phyloP scores from a whole-genome alignment of 441 rosid species.

The Jatropha podagrica region DNA sequence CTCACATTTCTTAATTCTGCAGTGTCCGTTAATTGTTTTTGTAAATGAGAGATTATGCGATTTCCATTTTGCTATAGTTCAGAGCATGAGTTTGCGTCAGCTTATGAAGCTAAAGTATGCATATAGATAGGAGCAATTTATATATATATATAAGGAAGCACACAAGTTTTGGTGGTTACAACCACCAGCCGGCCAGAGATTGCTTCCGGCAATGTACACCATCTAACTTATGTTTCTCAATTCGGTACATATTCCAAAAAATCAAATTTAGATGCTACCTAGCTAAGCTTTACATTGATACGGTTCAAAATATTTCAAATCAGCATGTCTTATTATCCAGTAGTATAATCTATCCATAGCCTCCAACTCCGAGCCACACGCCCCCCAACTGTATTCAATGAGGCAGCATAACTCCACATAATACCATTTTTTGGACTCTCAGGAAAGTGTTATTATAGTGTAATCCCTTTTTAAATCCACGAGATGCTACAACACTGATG shows the following conservation, averaged over 20 bases:
- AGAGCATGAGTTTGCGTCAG: not conserved
- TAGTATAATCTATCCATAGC: not conserved
- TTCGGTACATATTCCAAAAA: not conserved
- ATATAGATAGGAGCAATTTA: too few relatives aligned
- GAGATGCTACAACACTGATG: not conserved
- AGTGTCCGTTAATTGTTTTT: not conserved
- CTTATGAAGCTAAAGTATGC: not conserved
- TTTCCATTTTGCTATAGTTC: not conserved
- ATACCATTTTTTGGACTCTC: not conserved
- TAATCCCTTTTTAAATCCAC: not conserved
- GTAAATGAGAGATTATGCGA: conserved; percentile 11
- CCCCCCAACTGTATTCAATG: not conserved
- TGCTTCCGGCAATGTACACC: not conserved
- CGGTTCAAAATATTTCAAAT: not conserved
- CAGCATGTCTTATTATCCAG: not conserved
- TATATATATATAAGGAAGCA: not conserved
- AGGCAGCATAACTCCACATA: not conserved
- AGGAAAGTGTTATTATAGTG: not conserved
- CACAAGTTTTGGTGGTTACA: not conserved
- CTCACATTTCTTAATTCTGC: not conserved
- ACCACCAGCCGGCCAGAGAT: not conserved
- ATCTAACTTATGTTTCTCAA: conserved; percentile 9
- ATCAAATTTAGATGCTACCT: not conserved
- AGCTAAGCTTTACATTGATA: not conserved
- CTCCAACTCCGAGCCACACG: not conserved